Evolutionary conservation across 1,284 basidiomycete species (phyloP), one percentile per base, ranked within the genome.

Genomic region (Trametes pubescens): DNA sequence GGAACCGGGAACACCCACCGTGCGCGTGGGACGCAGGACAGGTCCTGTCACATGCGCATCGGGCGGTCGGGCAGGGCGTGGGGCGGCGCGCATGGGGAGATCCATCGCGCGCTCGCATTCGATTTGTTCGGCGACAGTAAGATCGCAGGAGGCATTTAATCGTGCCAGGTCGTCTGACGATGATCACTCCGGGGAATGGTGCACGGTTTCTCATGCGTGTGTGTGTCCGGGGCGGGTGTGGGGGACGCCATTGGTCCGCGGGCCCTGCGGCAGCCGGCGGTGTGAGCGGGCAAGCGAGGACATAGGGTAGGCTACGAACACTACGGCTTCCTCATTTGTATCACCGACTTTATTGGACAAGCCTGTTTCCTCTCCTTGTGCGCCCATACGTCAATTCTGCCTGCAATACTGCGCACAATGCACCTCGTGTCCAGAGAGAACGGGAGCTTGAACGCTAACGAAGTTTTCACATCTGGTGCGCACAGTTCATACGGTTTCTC

Each of bases 261-360:
- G 21, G 54, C n/a, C 44, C 43, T 66, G 62, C 67, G 67, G 67
- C 64, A 57, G 67, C 65, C 67, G 67, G 38, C 16, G 51, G 61
- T 59, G 67, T 65, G 67, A 64, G 67, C 60, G 48, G 43, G 49
- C 29, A 16, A 11, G 35, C 22, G 53, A 29, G 43, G 47, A 37
- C 37, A 48, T 16, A 34, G 47, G 38, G 7, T 35, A 24, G 24
- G 16, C 32, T 21, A 57, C 49, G 62, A 69, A 65, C 58, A 62
- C 61, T 64, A 65, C 59, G 52, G 43, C 61, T 65, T 51, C 64
- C 67, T 48, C 61, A 53, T 65, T 61, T 55, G 63, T 62, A 44
- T 43, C 37, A 13, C 35, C 48, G 51, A 57, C 52, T 34, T 48
- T 44, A 52, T 59, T 47, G 55, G 53, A 51, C 60, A 62, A 64